These are phyloP conservation scores for Saraca asoca DNA, from an alignment of 331 rosid genomes.

Conservation along the genomic window DNA sequence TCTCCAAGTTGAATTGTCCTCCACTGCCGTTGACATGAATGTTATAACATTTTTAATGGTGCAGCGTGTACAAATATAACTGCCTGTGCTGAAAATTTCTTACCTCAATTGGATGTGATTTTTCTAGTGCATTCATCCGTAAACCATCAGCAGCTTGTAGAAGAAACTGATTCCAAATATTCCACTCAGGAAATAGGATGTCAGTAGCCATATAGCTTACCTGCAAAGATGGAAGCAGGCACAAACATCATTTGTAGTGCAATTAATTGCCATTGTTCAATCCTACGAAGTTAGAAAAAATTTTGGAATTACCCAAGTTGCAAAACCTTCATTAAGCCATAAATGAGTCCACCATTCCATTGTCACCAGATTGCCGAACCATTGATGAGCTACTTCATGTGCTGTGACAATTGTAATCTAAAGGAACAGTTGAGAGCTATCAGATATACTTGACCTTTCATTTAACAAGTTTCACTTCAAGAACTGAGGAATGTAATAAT, in stretches of 20 bases:
- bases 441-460: neutral
- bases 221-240: constrained; percentile 38
- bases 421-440: constrained; percentile 18
- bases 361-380: constrained; percentile 81
- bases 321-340: constrained; percentile 80
- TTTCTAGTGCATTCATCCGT: constrained; percentile 54
- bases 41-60: neutral
- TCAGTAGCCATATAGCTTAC: constrained; percentile 63
- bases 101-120: constrained; percentile 71
- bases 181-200: constrained; percentile 66
- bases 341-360: constrained; percentile 82
- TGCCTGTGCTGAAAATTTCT: constrained; percentile 5
- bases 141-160: constrained; percentile 46
- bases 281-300: constrained; percentile 6
- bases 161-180: constrained; percentile 64
- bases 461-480: neutral
- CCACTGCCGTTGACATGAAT: neutral
- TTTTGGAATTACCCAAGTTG: constrained; percentile 54
- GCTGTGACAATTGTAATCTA: constrained; percentile 55
- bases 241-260: constrained; percentile 9
- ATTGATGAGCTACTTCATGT: constrained; percentile 75
- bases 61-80: neutral
- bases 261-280: constrained; percentile 1
- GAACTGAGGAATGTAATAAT: constrained; percentile 5
- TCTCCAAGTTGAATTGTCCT: constrained; percentile 7